Percentiles rank a stretch among this genome's conserved stretches.
These are phyloP conservation scores for Xylaria cubensis DNA, from an alignment of 495 filamentous ascomycete species.

Conservation along the genomic window DNA sequence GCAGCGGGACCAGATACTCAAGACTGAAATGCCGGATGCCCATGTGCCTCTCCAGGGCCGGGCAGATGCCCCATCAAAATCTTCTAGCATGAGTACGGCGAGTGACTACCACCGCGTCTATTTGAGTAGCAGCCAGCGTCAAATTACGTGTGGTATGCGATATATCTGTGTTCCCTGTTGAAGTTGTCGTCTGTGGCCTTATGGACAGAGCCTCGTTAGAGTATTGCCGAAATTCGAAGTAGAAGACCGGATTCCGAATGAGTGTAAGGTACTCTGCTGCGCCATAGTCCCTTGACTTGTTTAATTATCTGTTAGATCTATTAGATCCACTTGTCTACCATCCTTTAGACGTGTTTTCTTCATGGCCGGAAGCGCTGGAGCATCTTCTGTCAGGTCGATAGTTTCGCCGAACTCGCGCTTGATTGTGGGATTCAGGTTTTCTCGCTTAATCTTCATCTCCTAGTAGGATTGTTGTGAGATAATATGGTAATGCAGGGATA, in stretches of 20 bases:
- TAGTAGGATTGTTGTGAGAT: constrained; percentile 10
- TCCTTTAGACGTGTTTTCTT: constrained; percentile 21
- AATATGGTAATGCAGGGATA: neutral
- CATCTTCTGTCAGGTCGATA: constrained; percentile 24
- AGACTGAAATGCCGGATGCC: constrained; percentile 89
- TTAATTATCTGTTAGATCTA: constrained; percentile 33
- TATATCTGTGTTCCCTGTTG: constrained; percentile 97
- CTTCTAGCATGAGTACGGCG: constrained; percentile 91
- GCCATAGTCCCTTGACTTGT: neutral
- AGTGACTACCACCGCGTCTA: constrained; percentile 82
- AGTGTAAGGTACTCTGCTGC: neutral
- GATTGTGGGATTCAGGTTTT: neutral
- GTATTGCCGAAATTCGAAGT: neutral
- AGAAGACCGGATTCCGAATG: neutral
- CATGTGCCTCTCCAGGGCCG: constrained; percentile 83
- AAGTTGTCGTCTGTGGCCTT: constrained; percentile 88
- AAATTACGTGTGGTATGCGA: constrained; percentile 90
- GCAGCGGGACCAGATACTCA: constrained; percentile 79
- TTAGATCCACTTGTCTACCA: constrained; percentile 7
- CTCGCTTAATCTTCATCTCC: constrained; percentile 25
- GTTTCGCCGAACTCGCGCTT: constrained; percentile 34
- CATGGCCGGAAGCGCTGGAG: neutral
- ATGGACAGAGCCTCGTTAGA: constrained; percentile 88
- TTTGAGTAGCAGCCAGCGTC: constrained; percentile 94
- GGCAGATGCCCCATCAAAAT: constrained; percentile 87